Evolutionary conservation across 768 basidiomycete species (phyloP).

Genomic region (Phlebiopsis gigantea): DNA sequence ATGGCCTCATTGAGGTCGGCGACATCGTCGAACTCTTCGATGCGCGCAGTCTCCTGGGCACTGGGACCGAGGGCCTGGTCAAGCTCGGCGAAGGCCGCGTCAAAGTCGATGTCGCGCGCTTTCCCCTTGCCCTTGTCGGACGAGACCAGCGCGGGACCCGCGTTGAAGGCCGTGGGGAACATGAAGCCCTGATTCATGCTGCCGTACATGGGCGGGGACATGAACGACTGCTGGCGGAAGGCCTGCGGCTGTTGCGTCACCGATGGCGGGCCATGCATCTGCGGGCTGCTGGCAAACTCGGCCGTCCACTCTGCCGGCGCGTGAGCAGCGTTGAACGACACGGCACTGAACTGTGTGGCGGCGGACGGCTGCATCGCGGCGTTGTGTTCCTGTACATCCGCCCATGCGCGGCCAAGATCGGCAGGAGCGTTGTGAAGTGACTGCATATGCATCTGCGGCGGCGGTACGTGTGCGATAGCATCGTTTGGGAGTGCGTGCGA

Average conservation of each 20-base stretch:
- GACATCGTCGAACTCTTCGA: conserved; percentile 49
- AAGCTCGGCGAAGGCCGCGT: conserved; percentile 75
- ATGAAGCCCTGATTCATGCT: conserved; percentile 24
- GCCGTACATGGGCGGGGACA: conserved; percentile 17
- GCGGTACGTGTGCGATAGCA: conserved; percentile 21
- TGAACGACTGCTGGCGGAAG: conserved; percentile 6
- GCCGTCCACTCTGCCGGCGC: conserved; percentile 38
- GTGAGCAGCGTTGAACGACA: conserved; percentile 18
- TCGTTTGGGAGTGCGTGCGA: neutral
- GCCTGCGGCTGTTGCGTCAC: conserved; percentile 27
- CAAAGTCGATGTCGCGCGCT: conserved; percentile 71
- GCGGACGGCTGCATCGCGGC: conserved; percentile 30
- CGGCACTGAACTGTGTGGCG: conserved; percentile 23
- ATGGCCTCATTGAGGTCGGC: conserved; percentile 33
- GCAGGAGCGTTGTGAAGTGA: conserved; percentile 26
- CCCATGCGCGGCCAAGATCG: conserved; percentile 48
- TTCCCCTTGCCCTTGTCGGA: conserved; percentile 73
- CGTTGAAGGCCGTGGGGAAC: conserved; percentile 12
- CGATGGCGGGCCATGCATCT: conserved; percentile 21
- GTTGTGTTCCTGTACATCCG: conserved; percentile 1
- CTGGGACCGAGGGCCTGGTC: conserved; percentile 44
- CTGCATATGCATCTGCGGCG: conserved; percentile 26
- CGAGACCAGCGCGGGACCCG: conserved; percentile 6
- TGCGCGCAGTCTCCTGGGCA: conserved; percentile 39
- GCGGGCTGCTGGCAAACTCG: conserved; percentile 43